Evolutionary conservation across 345 rosid genomes (phyloP).

Genomic region (Hypericum perforatum): DNA sequence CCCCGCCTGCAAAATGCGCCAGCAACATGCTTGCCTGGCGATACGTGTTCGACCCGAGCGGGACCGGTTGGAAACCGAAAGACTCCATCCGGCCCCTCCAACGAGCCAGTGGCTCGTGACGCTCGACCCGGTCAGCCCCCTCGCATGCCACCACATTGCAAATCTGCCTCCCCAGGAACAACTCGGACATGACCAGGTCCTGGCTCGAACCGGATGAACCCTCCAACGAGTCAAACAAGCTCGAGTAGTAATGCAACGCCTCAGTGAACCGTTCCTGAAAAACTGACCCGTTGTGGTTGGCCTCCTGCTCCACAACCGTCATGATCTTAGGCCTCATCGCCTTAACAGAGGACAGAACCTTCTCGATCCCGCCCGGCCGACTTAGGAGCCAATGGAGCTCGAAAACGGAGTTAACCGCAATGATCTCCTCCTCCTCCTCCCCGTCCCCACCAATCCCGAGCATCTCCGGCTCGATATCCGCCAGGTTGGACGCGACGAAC

Average conservation of each 20-base stretch:
- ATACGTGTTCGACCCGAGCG: constrained; percentile 74
- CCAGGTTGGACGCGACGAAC: constrained; percentile 22
- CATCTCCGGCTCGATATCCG: constrained; percentile 24
- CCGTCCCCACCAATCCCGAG: constrained; percentile 16
- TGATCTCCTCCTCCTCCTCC: constrained; percentile 17
- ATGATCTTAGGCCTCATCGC: constrained; percentile 27
- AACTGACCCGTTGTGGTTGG: constrained; percentile 24
- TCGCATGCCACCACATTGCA: constrained; percentile 79
- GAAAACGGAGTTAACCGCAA: constrained; percentile 23
- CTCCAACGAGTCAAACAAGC: constrained; percentile 38
- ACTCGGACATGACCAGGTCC: constrained; percentile 68
- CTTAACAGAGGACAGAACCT: constrained; percentile 19
- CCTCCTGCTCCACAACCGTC: constrained; percentile 27
- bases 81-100: constrained; percentile 53
- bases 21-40: constrained; percentile 78
- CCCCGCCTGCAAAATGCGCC: constrained; percentile 61
- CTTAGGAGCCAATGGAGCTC: constrained; percentile 26
- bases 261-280: constrained; percentile 24
- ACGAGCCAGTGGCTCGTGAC: constrained; percentile 59
- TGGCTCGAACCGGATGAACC: constrained; percentile 26
- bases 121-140: constrained; percentile 63
- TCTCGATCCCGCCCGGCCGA: constrained; percentile 17
- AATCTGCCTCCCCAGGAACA: constrained; percentile 75
- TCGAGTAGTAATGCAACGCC: constrained; percentile 27
- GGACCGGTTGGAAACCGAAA: constrained; percentile 61